phyloP scores from a whole-genome alignment of 2,329 filamentous ascomycete species.

The Scytalidium sp. region DNA sequence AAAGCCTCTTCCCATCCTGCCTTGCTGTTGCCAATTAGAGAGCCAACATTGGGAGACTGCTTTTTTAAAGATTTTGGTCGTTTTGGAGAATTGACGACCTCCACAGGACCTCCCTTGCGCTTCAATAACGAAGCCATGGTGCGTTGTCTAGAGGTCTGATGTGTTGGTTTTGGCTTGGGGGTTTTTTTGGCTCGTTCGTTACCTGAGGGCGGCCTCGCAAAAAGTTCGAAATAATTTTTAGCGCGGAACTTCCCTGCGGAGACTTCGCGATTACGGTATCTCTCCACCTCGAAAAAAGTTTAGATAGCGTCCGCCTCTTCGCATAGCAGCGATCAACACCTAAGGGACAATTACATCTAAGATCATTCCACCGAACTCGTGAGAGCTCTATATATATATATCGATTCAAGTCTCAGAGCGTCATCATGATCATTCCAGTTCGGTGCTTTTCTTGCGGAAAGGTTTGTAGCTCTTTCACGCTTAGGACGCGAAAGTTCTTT shows the following conservation, averaged over 20 bases:
- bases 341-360: too few relatives aligned
- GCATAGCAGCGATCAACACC: too few relatives aligned
- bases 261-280: neutral
- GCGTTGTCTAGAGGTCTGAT: conserved; percentile 25
- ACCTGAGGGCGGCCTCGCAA: conserved; percentile 9
- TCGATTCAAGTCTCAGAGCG: neutral
- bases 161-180: conserved; percentile 7
- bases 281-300: neutral
- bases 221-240: conserved; percentile 12
- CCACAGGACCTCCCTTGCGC: conserved; percentile 30
- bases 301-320: too few relatives aligned
- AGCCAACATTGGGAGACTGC: neutral
- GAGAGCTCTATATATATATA: too few relatives aligned
- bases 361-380: too few relatives aligned
- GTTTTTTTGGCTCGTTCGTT: conserved; percentile 10
- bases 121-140: conserved; percentile 31
- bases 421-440: conserved; percentile 95
- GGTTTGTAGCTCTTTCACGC: conserved; percentile 49
- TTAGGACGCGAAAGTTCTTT: neutral
- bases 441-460: conserved; percentile 99
- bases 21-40: neutral
- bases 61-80: conserved; percentile 22
- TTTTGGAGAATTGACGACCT: conserved; percentile 25
- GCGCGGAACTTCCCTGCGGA: conserved; percentile 4
- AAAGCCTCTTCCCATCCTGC: conserved; percentile 25